phyloP scores from a whole-genome alignment of 306 rosid genomes.

The Sphenostylis stenocarpa region DNA sequence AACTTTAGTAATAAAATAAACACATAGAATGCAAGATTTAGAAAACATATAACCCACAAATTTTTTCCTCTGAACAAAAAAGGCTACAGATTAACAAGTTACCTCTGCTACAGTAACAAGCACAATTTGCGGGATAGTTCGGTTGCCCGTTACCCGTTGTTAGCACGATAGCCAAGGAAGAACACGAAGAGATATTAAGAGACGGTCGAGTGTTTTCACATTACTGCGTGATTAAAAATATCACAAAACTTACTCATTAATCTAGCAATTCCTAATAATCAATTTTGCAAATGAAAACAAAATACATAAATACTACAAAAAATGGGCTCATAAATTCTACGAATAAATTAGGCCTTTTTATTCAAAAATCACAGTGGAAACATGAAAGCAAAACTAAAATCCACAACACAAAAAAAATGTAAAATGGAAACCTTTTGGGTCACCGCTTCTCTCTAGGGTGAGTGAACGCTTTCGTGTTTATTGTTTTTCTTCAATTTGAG shows the following conservation, averaged over 20 bases:
- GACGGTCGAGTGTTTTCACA: not conserved
- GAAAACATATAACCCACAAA: not conserved
- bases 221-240: not conserved
- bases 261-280: not conserved
- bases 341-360: not conserved
- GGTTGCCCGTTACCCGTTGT: too few species aligned
- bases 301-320: too few species aligned
- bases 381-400: not conserved
- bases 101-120: not conserved
- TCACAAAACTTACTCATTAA: not conserved
- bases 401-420: not conserved
- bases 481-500: not conserved
- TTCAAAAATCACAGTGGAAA: not conserved
- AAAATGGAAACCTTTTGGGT: not conserved
- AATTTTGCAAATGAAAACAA: not conserved
- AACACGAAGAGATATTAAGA: not conserved
- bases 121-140: not conserved
- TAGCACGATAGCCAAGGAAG: not conserved
- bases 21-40: not conserved
- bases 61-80: not conserved
- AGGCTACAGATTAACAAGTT: not conserved
- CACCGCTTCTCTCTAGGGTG: too few species aligned
- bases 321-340: not conserved
- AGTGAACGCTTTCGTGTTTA: not conserved
- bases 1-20: not conserved